Base-by-base conservation (phyloP, 139 green algal genomes). In the Volvox reticuliferus region DNA sequence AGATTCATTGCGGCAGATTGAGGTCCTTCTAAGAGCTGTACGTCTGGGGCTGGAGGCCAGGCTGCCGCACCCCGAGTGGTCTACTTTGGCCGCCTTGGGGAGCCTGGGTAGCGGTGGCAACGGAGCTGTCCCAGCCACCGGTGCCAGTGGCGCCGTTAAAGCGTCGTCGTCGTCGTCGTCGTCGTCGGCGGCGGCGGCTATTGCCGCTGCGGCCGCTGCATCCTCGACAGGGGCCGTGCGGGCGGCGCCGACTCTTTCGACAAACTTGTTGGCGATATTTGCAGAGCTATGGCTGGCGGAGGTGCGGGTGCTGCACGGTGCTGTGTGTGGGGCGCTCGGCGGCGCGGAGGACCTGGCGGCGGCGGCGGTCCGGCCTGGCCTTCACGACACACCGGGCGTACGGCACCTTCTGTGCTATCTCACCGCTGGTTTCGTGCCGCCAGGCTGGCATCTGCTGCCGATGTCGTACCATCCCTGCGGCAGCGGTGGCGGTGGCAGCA, bases 371-470 rank as follows among this genome's bases (percentile, higher is more conserved):
- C 76, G 79, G 75, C 76, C 75, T 1, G 87, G 76, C 6, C 76
- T 79, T 33, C 67, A 85, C 87, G 86, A 90, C 86, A 83, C 26
- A 5, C 87, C 87, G 17, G 76, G 87, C 87, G 62, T 91, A 13
- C 87, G 87, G 75, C 76, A 79, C 44, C 75, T 91, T 33, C 75
- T 91, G 33, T 6, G 76, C 3, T 79, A 91, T 63, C 55, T 91
- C 19, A n/a, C 68, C 5, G 76, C 87, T 12, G 87, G 87, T 35
- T 91, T 91, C 35, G 76, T 67, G 61, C 87, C 87, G 55, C 87
- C 87, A 2, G 87, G 87, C 30, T 91, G 87, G 87, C 87, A 79
- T 0, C 75, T 91, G 76, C 76, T 75, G 76, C 87, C 87, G 9
- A 0, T 62, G 36, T 36, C 71, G 1, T 30, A 71, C 9, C 86